Evolutionary conservation across 768 basidiomycete genomes (phyloP), one percentile per base, ranked within the genome.

Genomic region (Gyrodon lividus): DNA sequence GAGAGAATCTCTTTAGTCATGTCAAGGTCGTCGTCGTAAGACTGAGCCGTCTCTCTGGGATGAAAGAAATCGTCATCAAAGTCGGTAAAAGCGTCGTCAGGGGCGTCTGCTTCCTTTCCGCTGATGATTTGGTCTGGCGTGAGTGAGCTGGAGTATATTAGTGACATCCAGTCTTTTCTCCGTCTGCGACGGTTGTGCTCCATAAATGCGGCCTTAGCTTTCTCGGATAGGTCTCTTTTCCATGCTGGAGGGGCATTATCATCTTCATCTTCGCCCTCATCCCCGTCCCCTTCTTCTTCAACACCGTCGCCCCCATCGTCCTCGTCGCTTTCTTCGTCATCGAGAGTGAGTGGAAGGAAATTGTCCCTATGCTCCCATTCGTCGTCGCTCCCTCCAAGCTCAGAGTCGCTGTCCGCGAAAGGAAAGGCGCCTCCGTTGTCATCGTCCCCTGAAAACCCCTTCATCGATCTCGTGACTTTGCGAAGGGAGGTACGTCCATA

Each of bases 321-420:
- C 6, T 75, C 73, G 26, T 80, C 72, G 48, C 76, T 72, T 23
- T 74, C 73, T 6, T 77, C 79, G n/a, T 78, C 79, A 20, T 78
- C 81, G 39, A 75, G 74, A 54, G 81, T 75, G 13, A 70, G 67
- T 50, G 78, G 65, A 40, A 72, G 67, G 42, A 58, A 48, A 7
- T 59, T 58, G 56, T 59, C 43, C 44, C 20, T 52, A 31, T 47
- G 58, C 24, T 70, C 70, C 7, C 71, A 68, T 17, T 79, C 78
- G 24, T 73, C 74, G 10, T 78, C 79, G 24, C 77, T 77, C 20
- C 78, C 73, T 37, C 71, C 78, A n/a, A 77, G 56, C 50, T 92
- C 89, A 1, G 89, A 91, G 62, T 91, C 89, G 58, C 85, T 88
- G 38, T 91, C 87, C 2, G 84, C 88, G 56, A 86, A 92, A 44